phyloP scores from a whole-genome alignment of 352 stramenopile species.

The Pythium plurisporium region DNA sequence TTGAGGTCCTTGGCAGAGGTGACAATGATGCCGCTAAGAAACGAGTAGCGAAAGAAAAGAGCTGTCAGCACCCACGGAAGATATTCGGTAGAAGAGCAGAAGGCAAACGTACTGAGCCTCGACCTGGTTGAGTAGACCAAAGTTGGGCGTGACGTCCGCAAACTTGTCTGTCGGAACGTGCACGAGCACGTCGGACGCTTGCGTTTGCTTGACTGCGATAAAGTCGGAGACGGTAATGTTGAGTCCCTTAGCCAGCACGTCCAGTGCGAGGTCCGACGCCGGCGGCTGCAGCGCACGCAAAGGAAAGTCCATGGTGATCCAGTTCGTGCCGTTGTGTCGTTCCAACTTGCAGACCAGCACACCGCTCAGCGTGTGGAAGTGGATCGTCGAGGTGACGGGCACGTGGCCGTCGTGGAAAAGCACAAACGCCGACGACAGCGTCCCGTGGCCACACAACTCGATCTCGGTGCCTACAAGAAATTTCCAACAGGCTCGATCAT shows the following conservation, averaged over 20 bases:
- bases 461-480: constrained; percentile 58
- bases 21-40: constrained; percentile 36
- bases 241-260: constrained; percentile 22
- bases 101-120: constrained; percentile 28
- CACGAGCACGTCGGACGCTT: constrained; percentile 22
- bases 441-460: constrained; percentile 90
- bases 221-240: constrained; percentile 14
- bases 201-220: constrained; percentile 15
- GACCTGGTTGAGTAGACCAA: constrained; percentile 22
- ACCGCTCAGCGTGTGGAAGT: constrained; percentile 69
- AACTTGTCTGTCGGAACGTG: constrained; percentile 26
- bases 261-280: background rate
- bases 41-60: too few relatives aligned
- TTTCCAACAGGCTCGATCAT: constrained; percentile 45
- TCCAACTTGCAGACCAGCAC: constrained; percentile 39
- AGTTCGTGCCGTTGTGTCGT: constrained; percentile 25
- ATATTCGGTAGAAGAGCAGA: constrained; percentile 29
- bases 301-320: constrained; percentile 68
- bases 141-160: constrained; percentile 18
- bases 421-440: constrained; percentile 78
- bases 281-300: constrained; percentile 19
- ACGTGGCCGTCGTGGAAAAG: constrained; percentile 62
- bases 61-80: background rate
- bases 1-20: constrained; percentile 22
- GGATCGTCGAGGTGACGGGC: constrained; percentile 28